Evolutionary conservation across 1,284 basidiomycete species (phyloP).

Genomic region (Leccinum subrobustum): DNA sequence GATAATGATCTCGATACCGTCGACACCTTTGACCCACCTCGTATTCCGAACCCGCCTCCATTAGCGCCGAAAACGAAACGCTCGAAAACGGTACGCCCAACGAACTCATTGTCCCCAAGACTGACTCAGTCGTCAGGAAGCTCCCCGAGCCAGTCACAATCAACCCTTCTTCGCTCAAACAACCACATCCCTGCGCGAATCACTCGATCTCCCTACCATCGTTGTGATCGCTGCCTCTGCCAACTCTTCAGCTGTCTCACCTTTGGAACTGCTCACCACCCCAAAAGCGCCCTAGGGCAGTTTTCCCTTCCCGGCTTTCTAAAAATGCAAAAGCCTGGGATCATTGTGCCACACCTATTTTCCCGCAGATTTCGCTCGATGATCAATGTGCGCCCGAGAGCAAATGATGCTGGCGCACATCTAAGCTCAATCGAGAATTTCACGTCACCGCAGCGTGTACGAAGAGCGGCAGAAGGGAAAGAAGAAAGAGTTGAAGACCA

Average conservation of each 20-base stretch:
- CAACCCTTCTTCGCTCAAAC: neutral
- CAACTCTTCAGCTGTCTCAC: constrained; percentile 4
- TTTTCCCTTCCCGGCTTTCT: too few relatives aligned
- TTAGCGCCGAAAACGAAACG: neutral
- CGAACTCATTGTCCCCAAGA: constrained; percentile 34
- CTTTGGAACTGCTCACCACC: neutral
- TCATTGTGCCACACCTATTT: too few relatives aligned
- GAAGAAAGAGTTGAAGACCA: too few relatives aligned
- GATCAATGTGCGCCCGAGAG: too few relatives aligned
- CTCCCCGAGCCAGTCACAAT: constrained; percentile 18
- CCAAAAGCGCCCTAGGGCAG: too few relatives aligned
- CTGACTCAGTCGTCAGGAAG: constrained; percentile 32
- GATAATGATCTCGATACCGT: constrained; percentile 1
- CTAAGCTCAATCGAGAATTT: too few relatives aligned
- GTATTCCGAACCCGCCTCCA: constrained; percentile 8
- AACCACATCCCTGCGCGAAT: neutral
- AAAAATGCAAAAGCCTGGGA: too few relatives aligned
- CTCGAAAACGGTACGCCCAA: constrained; percentile 14
- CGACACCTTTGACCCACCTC: constrained; percentile 3
- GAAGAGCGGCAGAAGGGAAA: too few relatives aligned
- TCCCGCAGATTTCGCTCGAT: too few relatives aligned
- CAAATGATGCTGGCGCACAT: too few relatives aligned
- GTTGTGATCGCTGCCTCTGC: constrained; percentile 14
- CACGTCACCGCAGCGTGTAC: too few relatives aligned
- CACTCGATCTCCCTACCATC: constrained; percentile 20